Evolutionary conservation across 805 yeast genomes (phyloP).

Genomic region (Grigorovia transvaalensis): DNA sequence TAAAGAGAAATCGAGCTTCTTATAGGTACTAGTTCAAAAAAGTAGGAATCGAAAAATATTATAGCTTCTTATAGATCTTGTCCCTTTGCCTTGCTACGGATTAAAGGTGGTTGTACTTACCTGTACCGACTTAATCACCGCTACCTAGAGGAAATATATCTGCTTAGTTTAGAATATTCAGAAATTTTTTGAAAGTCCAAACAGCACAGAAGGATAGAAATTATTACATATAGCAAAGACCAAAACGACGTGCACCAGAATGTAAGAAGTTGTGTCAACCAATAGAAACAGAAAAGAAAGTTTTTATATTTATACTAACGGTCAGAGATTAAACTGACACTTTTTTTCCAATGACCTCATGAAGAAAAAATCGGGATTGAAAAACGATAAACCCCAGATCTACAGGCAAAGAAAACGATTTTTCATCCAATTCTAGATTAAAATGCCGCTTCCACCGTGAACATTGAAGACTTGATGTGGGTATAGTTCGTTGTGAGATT

Average conservation of each 20-base stretch:
- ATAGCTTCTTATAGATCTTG: too few relatives aligned
- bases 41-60: too few relatives aligned
- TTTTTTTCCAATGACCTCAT: neutral
- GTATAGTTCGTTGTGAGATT: neutral
- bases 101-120: too few relatives aligned
- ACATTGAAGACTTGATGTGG: neutral
- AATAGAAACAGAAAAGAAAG: neutral
- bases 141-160: too few relatives aligned
- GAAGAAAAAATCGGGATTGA: neutral
- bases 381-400: neutral
- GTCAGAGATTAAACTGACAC: neutral
- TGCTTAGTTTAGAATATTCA: too few relatives aligned
- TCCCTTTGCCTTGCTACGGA: too few relatives aligned
- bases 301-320: too few relatives aligned
- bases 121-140: too few relatives aligned
- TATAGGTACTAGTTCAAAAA: too few relatives aligned
- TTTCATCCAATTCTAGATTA: neutral
- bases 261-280: neutral
- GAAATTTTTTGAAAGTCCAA: too few relatives aligned
- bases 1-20: too few relatives aligned
- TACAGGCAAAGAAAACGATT: neutral
- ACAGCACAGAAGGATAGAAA: too few relatives aligned
- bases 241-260: neutral
- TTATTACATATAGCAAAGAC: neutral
- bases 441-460: neutral